These are phyloP conservation scores for Heimioporus sp. DNA, from an alignment of 768 basidiomycete species.

Conservation along the genomic window DNA sequence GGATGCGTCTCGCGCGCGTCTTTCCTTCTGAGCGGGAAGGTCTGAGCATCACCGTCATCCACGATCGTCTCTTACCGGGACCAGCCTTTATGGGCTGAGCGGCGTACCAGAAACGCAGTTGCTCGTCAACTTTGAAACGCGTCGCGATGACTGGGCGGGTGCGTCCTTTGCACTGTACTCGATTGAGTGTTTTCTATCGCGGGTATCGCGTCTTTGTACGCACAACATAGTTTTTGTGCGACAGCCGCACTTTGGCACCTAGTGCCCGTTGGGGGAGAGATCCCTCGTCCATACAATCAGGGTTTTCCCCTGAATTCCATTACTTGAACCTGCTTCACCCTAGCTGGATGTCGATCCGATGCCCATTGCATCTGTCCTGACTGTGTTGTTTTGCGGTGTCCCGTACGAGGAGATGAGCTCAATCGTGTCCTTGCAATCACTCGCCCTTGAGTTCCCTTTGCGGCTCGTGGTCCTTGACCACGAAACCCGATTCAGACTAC, in stretches of 20 bases:
- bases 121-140: slow-evolving; percentile 26
- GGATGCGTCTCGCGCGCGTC: slow-evolving; percentile 18
- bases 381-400: slow-evolving; percentile 2
- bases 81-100: slow-evolving; percentile 24
- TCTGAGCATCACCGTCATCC: slow-evolving; percentile 31
- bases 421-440: not conserved
- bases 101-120: slow-evolving; percentile 32
- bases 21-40: slow-evolving; percentile 33
- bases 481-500: slow-evolving; percentile 38
- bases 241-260: no score
- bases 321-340: no score
- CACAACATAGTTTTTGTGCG: slow-evolving; percentile 1
- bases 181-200: slow-evolving; percentile 21
- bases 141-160: slow-evolving; percentile 29
- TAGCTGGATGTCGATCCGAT: no score
- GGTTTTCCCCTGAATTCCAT: no score
- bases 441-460: slow-evolving; percentile 31
- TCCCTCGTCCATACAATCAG: no score
- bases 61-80: slow-evolving; percentile 29
- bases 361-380: not conserved
- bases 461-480: slow-evolving; percentile 15
- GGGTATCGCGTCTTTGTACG: slow-evolving; percentile 11
- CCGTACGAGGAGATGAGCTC: slow-evolving; percentile 20
- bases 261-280: no score
- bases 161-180: not conserved